phyloP scores from a whole-genome alignment of 106 monocot species.

The Triglochin maritima region DNA sequence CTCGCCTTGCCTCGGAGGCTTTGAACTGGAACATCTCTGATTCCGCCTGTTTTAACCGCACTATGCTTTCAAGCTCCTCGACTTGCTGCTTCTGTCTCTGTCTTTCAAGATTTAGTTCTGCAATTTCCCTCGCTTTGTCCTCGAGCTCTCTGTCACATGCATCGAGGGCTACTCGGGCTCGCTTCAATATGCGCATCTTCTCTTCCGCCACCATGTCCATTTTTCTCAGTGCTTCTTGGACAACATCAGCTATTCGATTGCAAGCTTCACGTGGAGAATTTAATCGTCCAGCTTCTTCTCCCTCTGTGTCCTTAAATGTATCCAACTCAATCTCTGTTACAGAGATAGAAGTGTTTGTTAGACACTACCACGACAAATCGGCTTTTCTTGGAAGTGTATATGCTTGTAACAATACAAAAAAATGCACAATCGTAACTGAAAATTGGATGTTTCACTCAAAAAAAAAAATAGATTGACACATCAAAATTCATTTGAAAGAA shows the following conservation, averaged over 20 bases:
- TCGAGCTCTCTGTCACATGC: conserved; percentile 81
- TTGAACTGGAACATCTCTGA: conserved; percentile 97
- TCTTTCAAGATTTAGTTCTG: conserved; percentile 64
- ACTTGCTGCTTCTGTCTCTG: conserved; percentile 79
- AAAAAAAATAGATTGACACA: no score
- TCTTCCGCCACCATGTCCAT: conserved; percentile 94
- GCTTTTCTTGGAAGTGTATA: no score
- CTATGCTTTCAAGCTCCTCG: conserved; percentile 95
- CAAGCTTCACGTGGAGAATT: conserved; percentile 85
- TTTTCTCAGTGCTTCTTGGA: conserved; percentile 88
- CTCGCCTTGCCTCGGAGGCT: conserved; percentile 79
- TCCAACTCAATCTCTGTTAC: conserved; percentile 71
- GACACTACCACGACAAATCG: no score
- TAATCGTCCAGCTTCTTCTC: conserved; percentile 43
- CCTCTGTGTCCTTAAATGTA: conserved; percentile 37
- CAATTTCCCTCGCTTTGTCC: conserved; percentile 72
- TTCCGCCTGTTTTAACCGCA: conserved; percentile 82
- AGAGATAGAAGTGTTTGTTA: background rate
- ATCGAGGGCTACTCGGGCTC: conserved; percentile 59
- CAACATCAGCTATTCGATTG: conserved; percentile 71
- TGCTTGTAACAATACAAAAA: no score
- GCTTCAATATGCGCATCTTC: conserved; percentile 59
- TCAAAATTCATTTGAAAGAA: no score
- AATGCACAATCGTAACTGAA: no score
- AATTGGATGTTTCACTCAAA: no score